Percentiles rank a stretch among this genome's conserved stretches.
Evolutionary conservation across 768 basidiomycete species (phyloP).

Genomic region (Calocera viscosa): DNA sequence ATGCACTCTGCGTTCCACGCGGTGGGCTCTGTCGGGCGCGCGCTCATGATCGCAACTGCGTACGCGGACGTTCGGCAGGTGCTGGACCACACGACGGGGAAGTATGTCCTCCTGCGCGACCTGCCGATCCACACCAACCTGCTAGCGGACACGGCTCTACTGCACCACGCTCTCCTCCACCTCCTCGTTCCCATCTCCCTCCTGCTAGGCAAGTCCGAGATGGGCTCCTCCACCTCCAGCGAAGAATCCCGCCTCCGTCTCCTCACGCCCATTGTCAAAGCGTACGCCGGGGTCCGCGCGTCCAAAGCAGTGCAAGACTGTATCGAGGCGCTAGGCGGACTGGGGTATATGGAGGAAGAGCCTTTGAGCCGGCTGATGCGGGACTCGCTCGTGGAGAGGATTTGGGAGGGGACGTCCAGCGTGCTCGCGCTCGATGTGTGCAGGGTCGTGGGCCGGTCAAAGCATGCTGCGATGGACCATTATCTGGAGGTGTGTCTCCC

Average conservation of each 20-base stretch:
- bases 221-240: slow-evolving; percentile 35
- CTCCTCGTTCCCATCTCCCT: slow-evolving; percentile 46
- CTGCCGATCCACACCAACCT: slow-evolving; percentile 51
- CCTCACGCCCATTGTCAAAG: slow-evolving; percentile 57
- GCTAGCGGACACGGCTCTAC: slow-evolving; percentile 45
- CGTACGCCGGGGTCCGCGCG: slow-evolving; percentile 54
- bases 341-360: slow-evolving; percentile 69
- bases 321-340: slow-evolving; percentile 61
- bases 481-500: slow-evolving; percentile 35
- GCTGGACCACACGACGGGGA: slow-evolving; percentile 33
- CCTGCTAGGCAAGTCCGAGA: slow-evolving; percentile 52
- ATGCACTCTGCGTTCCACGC: slow-evolving; percentile 49
- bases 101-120: slow-evolving; percentile 35
- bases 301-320: slow-evolving; percentile 55
- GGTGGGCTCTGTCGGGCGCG: slow-evolving; percentile 46
- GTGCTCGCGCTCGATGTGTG: slow-evolving; percentile 58
- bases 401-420: slow-evolving; percentile 59
- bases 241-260: slow-evolving; percentile 47
- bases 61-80: slow-evolving; percentile 51
- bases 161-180: slow-evolving; percentile 56
- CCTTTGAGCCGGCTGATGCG: slow-evolving; percentile 35
- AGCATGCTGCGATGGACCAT: slow-evolving; percentile 28
- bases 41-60: slow-evolving; percentile 50
- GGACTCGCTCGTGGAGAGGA: slow-evolving; percentile 63
- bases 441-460: slow-evolving; percentile 39